Evolutionary conservation across 2,329 filamentous ascomycete genomes (phyloP), one percentile per base, ranked within the genome.

Genomic region (Calonectria henricotiae): DNA sequence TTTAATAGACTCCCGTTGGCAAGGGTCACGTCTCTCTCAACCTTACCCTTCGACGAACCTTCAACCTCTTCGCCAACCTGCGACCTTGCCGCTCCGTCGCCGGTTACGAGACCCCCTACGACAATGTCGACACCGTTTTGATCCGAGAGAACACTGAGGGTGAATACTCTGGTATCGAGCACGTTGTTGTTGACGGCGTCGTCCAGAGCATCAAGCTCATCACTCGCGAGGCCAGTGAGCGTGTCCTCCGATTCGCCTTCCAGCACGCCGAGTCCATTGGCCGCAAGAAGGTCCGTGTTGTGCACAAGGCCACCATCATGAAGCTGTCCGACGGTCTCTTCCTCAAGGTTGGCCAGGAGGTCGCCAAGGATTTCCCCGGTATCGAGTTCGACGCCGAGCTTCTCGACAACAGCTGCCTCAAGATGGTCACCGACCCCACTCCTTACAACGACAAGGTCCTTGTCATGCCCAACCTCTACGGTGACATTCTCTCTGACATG

Each of bases 251-350:
- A 82, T 99, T 95, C 85, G 96, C 97, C 80, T 99, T 99, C 92
- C 96, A 99, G 88, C 95, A 99, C 84, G 96, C 96, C 78, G 90
- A 96, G 85, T 91, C 94, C 79, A 93, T 98, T 81, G 95, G 95
- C 86, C 94, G 94, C 89, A 95, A 91, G 83, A 98, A 98, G 93
- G 96, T 98, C 80, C 94, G 95, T 81, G 96, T 95, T 71, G 95
- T 98, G 74, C 96, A 99, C 93, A 99, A 99, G 91, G 96, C 96
- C 84, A 98, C 96, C 82, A 99, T 99, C 88, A 99, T 99, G 96
- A 99, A 99, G 92, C 97, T 98, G 94, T 96, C 93, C 82, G 96
- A 99, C 84, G 96, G 96, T 87, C 94, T 99, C 73, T 99, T 99
- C 92, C 90, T 99, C 78, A 93, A 90, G 85, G 94, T 93, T 73